Conservation (phyloP, 2,329 filamentous ascomycete genomes). For the Gaeumannomyces tritici region DNA sequence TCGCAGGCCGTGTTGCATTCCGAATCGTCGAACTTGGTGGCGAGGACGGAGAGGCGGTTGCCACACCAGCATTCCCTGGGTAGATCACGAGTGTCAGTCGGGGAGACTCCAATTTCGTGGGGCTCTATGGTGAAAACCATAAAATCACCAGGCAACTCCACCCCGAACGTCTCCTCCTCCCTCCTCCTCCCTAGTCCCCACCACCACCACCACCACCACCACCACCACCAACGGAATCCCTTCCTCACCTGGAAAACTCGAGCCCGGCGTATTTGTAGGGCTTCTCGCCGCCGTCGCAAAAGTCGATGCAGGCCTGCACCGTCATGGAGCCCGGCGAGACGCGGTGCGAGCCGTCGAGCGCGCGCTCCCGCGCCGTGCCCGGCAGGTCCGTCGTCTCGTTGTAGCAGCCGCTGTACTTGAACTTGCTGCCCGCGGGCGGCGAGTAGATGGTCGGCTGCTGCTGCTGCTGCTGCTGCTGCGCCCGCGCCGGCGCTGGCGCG, state of each 20-base stretch:
- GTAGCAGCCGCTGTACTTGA: constrained; percentile 47
- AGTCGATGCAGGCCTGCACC: constrained; percentile 37
- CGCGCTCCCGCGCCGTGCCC: constrained; percentile 29
- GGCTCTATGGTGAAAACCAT: too few species aligned
- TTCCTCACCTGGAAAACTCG: constrained; percentile 36
- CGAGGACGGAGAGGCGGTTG: constrained; percentile 34
- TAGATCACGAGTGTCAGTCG: neutral
- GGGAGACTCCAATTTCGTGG: too few species aligned
- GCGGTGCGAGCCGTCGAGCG: constrained; percentile 31
- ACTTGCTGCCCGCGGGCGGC: constrained; percentile 20
- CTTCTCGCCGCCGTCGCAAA: constrained; percentile 31
- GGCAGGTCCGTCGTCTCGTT: constrained; percentile 43
- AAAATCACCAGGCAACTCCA: too few species aligned
- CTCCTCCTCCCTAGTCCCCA: too few species aligned
- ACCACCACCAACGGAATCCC: neutral
- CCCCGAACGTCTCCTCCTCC: too few species aligned
- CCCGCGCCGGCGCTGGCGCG: neutral
- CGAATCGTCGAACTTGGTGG: constrained; percentile 32
- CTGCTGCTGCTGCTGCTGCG: neutral
- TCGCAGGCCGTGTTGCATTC: constrained; percentile 43
- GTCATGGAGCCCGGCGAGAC: constrained; percentile 38
- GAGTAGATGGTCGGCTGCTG: constrained; percentile 22
- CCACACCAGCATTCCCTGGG: constrained; percentile 52
- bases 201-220: neutral
- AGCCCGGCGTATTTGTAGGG: constrained; percentile 41